Percentiles rank a stretch among this genome's conserved stretches.
These are phyloP conservation scores for Forsythia suspensa DNA, from an alignment of 257 asterid genomes.

Conservation along the genomic window DNA sequence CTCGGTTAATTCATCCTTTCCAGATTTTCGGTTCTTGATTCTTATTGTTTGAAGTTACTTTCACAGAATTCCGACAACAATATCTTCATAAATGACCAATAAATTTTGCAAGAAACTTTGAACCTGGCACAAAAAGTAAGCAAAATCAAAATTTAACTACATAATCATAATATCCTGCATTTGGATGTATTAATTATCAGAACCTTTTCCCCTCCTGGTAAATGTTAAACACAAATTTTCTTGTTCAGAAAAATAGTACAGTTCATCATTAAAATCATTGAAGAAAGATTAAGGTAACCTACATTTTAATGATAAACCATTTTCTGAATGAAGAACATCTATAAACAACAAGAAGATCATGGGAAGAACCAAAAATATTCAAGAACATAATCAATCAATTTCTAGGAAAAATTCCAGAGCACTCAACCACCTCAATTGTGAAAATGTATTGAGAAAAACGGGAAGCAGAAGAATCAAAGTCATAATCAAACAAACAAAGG, in stretches of 20 bases:
- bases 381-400: slow-evolving; percentile 5
- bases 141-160: background rate
- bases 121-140: background rate
- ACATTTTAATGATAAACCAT: background rate
- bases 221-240: background rate
- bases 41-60: no score
- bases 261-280: no score
- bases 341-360: slow-evolving; percentile 13
- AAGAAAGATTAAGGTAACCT: background rate
- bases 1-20: no score
- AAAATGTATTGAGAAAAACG: no score
- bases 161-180: background rate
- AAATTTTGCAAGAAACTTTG: no score
- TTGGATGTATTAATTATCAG: no score
- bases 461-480: slow-evolving; percentile 12
- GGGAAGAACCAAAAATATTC: slow-evolving; percentile 3
- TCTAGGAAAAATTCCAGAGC: background rate
- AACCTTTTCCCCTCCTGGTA: background rate
- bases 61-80: no score
- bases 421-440: background rate
- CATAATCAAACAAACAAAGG: slow-evolving; percentile 1
- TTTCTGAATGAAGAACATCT: background rate
- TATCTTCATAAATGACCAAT: no score
- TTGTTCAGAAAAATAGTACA: no score
- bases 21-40: no score